These are phyloP conservation scores for Coemansia sp. DNA, from an alignment of 192 early-diverging fungal genomes.

Conservation along the genomic window DNA sequence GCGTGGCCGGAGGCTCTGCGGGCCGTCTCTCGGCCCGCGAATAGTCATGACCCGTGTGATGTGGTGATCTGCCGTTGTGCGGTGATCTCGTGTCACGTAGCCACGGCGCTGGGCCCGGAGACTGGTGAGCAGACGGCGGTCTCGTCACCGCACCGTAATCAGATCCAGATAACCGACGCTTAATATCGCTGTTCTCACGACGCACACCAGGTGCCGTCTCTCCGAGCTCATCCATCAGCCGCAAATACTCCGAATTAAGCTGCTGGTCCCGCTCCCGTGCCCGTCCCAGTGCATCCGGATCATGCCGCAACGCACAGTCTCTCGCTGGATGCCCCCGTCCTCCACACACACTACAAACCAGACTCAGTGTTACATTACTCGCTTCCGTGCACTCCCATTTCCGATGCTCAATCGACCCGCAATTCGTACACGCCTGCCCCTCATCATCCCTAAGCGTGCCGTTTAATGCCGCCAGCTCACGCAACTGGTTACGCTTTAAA, in stretches of 20 bases:
- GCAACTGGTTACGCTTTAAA: conserved; percentile 89
- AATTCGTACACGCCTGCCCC: conserved; percentile 91
- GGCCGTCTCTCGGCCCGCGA: conserved; percentile 16
- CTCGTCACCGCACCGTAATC: neutral
- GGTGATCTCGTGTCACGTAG: conserved; percentile 20
- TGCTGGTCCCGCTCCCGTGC: conserved; percentile 79
- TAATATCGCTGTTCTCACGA: neutral
- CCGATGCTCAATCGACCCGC: conserved; percentile 87
- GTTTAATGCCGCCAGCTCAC: conserved; percentile 92
- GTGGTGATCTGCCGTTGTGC: conserved; percentile 13
- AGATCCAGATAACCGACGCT: neutral
- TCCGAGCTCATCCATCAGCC: conserved; percentile 93
- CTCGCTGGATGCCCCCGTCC: conserved; percentile 90
- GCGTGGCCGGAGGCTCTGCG: conserved; percentile 23
- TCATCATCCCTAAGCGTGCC: conserved; percentile 96
- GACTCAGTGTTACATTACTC: conserved; percentile 78
- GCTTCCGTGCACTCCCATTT: conserved; percentile 88
- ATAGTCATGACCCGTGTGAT: conserved; percentile 4
- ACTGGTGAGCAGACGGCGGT: conserved; percentile 11
- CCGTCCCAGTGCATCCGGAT: conserved; percentile 72
- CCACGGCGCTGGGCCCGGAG: conserved; percentile 32
- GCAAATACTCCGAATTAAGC: conserved; percentile 87
- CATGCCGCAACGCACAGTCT: conserved; percentile 86
- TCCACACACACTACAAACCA: conserved; percentile 87
- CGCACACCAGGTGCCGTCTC: conserved; percentile 50